These are phyloP conservation scores for Fusarium sacchari DNA, from an alignment of 2,329 filamentous ascomycete species.

Conservation along the genomic window DNA sequence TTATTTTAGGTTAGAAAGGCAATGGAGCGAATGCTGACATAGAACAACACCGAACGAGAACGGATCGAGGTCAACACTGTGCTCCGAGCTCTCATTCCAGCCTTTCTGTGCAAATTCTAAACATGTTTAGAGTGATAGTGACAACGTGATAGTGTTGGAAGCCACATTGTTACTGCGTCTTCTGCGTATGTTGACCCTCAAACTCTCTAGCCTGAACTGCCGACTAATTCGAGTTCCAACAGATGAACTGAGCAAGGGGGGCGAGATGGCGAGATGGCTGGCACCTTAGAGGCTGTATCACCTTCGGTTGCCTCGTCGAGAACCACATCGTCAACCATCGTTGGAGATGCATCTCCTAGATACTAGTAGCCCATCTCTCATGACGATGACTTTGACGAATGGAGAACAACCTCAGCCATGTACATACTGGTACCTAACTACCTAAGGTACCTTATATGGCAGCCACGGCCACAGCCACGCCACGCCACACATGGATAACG, in stretches of 20 bases:
- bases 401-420: not conserved
- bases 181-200: not conserved
- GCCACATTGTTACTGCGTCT: not conserved
- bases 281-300: not conserved
- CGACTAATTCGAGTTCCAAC: not conserved
- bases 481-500: not conserved
- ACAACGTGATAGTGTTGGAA: not conserved
- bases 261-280: not conserved
- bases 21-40: conserved; percentile 8
- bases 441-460: too few relatives aligned
- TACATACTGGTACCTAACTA: too few relatives aligned
- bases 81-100: not conserved
- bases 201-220: not conserved
- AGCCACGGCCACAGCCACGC: conserved; percentile 6
- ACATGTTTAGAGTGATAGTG: not conserved
- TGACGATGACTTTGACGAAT: not conserved
- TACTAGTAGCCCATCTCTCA: not conserved
- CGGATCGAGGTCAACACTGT: not conserved
- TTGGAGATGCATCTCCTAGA: not conserved
- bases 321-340: not conserved
- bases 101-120: not conserved
- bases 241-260: not conserved
- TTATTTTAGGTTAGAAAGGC: not conserved
- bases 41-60: conserved; percentile 2
- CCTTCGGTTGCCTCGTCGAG: not conserved